These are phyloP conservation scores for Nitzschia putrida DNA, from an alignment of 108 stramenopile species.

Conservation along the genomic window DNA sequence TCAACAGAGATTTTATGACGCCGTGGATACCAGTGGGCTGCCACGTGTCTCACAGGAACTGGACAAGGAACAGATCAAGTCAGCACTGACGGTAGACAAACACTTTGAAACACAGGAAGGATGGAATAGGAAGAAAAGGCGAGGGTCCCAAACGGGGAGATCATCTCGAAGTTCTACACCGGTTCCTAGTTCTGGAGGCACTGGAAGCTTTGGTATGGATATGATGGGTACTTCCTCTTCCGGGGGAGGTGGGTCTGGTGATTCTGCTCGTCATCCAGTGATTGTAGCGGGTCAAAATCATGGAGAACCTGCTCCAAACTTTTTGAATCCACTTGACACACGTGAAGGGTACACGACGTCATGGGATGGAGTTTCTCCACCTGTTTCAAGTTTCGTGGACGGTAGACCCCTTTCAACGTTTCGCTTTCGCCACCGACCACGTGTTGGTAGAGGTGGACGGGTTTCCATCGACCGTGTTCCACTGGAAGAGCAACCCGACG, in stretches of 20 bases:
- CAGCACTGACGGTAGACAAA: conserved; percentile 49
- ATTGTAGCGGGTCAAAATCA: conserved; percentile 76
- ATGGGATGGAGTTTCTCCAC: conserved; percentile 65
- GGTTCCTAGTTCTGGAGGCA: conserved; percentile 5
- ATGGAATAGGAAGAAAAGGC: conserved; percentile 42
- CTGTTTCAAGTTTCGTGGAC: conserved; percentile 68
- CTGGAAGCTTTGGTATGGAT: background rate
- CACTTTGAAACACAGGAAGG: conserved; percentile 57
- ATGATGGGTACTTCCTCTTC: background rate
- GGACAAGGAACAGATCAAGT: conserved; percentile 35
- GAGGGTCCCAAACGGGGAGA: conserved; percentile 4
- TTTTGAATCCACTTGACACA: conserved; percentile 70
- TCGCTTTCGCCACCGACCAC: conserved; percentile 71
- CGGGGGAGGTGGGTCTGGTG: background rate
- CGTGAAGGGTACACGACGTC: conserved; percentile 59
- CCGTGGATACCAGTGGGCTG: conserved; percentile 66
- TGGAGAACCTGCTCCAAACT: conserved; percentile 76
- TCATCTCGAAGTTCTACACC: conserved; percentile 17
- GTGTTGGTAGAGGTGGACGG: conserved; percentile 86
- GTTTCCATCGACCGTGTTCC: conserved; percentile 80
- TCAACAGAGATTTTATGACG: conserved; percentile 60
- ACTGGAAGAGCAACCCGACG: conserved; percentile 38
- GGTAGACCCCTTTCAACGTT: conserved; percentile 42
- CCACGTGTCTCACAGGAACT: conserved; percentile 46
- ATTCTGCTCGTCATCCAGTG: conserved; percentile 8